Conservation (phyloP, 2,329 filamentous ascomycete species). For the Exserohilum rostratum region DNA sequence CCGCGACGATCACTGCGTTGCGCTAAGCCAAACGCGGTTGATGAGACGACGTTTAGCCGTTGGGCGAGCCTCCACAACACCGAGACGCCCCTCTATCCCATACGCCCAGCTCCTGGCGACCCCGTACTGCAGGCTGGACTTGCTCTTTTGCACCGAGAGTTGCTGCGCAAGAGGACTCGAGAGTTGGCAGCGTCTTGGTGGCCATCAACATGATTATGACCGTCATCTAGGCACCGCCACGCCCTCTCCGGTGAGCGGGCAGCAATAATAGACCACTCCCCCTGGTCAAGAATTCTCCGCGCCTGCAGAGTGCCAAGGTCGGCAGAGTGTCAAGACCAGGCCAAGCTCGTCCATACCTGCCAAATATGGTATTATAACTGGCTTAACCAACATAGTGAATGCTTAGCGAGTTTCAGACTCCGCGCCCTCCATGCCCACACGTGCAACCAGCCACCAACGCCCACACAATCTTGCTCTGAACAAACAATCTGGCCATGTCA, state of each 20-base stretch:
- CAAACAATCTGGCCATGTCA: constrained; percentile 17
- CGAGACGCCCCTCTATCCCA: too few species aligned
- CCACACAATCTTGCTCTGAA: constrained; percentile 12
- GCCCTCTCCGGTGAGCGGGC: too few species aligned
- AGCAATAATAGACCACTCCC: too few species aligned
- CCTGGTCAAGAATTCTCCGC: constrained; percentile 14
- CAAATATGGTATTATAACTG: constrained; percentile 10
- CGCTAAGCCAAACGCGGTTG: constrained; percentile 3
- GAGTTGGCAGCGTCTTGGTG: too few species aligned
- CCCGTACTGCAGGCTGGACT: too few species aligned
- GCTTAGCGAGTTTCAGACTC: constrained; percentile 41
- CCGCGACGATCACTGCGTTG: constrained; percentile 13
- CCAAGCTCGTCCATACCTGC: constrained; percentile 22
- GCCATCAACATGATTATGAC: too few species aligned
- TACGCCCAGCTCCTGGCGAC: background rate
- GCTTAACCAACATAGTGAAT: constrained; percentile 16
- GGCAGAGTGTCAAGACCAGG: constrained; percentile 21
- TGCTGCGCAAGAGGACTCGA: too few species aligned
- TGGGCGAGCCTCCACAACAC: background rate
- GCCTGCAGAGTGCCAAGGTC: constrained; percentile 31
- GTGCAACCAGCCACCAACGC: constrained; percentile 18
- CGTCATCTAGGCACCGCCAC: too few species aligned
- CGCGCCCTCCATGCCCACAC: constrained; percentile 20
- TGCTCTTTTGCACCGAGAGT: too few species aligned
- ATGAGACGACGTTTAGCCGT: constrained; percentile 11